phyloP scores from a whole-genome alignment of 306 rosid species.

The Oxytropis ochrocephala region DNA sequence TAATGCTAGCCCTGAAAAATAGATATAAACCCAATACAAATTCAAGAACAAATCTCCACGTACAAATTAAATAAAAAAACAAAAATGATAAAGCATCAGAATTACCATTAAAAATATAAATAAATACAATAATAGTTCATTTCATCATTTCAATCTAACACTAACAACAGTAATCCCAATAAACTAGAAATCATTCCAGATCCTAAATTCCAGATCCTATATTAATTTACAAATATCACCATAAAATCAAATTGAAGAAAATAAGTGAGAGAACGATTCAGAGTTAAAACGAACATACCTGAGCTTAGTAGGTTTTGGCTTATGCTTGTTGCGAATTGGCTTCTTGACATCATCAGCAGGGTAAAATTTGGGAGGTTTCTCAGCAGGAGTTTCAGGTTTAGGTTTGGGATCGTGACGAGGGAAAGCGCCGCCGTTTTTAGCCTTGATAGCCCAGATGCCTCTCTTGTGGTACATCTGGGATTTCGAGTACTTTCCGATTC shows the following conservation, averaged over 20 bases:
- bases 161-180: not conserved
- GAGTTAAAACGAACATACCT: constrained; percentile 22
- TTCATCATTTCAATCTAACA: not conserved
- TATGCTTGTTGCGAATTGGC: constrained; percentile 55
- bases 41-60: not conserved
- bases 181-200: not conserved
- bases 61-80: not conserved
- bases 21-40: not conserved
- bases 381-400: constrained; percentile 32
- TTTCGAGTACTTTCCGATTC: constrained; percentile 57
- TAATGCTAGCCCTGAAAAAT: constrained; percentile 46
- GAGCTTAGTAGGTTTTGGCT: constrained; percentile 51
- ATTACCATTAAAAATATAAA: too few species aligned
- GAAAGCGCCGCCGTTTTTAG: constrained; percentile 61
- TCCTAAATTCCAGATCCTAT: not conserved
- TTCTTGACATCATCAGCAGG: constrained; percentile 72
- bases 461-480: constrained; percentile 67
- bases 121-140: not conserved
- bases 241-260: not conserved
- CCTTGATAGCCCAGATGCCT: constrained; percentile 75
- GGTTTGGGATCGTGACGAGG: constrained; percentile 61
- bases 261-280: not conserved
- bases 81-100: not conserved
- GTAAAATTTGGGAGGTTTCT: constrained; percentile 50
- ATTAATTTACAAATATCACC: not conserved